Conservation (phyloP, 805 yeast species). For the Starmerella vaccinii region DNA sequence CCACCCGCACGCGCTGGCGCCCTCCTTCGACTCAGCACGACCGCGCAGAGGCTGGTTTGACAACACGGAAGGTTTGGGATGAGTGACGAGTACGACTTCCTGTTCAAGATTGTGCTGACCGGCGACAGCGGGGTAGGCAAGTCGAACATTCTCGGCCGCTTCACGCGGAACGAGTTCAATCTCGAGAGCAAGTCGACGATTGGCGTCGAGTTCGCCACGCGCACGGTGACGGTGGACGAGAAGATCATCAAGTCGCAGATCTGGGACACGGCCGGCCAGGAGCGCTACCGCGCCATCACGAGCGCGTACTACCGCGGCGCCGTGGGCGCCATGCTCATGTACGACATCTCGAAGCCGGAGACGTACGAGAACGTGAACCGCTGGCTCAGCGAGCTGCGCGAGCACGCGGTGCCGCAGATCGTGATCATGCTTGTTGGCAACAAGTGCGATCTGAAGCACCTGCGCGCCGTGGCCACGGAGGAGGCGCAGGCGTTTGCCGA, state of each 20-base stretch:
- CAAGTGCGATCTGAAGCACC: conserved; percentile 87
- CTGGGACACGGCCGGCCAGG: conserved; percentile 99
- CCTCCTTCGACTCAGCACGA: neutral
- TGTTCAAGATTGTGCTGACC: conserved; percentile 84
- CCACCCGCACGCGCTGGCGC: conserved; percentile 1
- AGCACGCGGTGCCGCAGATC: conserved; percentile 93
- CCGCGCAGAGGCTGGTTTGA: neutral
- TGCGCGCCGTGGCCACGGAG: conserved; percentile 94
- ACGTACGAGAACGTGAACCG: conserved; percentile 77
- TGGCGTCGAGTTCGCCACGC: conserved; percentile 96
- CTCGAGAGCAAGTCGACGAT: conserved; percentile 88
- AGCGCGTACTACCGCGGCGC: conserved; percentile 97
- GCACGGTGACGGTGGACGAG: conserved; percentile 89
- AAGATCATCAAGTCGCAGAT: conserved; percentile 94
- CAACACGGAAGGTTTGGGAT: conserved; percentile 21
- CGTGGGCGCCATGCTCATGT: conserved; percentile 90
- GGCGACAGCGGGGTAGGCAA: conserved; percentile 98
- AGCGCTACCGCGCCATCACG: conserved; percentile 94
- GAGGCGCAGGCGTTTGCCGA: conserved; percentile 80
- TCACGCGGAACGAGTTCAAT: conserved; percentile 92
- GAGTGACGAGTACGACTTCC: conserved; percentile 77
- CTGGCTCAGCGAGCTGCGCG: conserved; percentile 91
- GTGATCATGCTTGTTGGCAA: conserved; percentile 95
- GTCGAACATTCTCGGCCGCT: conserved; percentile 83
- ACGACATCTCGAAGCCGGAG: conserved; percentile 91